These are phyloP conservation scores for Aspergillus carbonarius DNA, from an alignment of 2,329 filamentous ascomycete species.

Conservation along the genomic window DNA sequence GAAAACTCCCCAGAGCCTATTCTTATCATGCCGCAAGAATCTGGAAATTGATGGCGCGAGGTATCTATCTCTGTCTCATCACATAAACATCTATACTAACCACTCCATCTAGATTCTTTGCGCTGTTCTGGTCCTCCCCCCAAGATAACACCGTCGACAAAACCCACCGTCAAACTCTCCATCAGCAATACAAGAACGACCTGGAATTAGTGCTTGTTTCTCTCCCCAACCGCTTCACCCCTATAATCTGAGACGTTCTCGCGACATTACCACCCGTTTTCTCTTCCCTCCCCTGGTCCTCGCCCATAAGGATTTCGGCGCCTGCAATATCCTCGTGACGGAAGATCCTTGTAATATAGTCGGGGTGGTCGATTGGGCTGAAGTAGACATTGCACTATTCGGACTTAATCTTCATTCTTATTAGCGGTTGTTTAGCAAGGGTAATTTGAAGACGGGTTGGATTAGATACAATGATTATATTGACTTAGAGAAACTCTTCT, in stretches of 20 bases:
- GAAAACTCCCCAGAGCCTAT: constrained; percentile 37
- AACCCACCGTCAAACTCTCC: constrained; percentile 26
- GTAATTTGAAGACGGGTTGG: constrained; percentile 40
- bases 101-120: constrained; percentile 38
- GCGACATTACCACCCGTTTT: no score
- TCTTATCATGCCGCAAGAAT: constrained; percentile 35
- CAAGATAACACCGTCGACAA: constrained; percentile 24
- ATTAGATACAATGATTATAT: constrained; percentile 36
- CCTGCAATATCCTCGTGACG: constrained; percentile 44
- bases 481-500: constrained; percentile 32
- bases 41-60: constrained; percentile 37
- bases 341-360: constrained; percentile 36
- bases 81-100: no score
- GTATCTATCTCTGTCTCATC: constrained; percentile 13
- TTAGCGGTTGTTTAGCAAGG: constrained; percentile 32
- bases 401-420: constrained; percentile 41
- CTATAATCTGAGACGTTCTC: constrained; percentile 30
- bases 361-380: constrained; percentile 47
- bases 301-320: constrained; percentile 40
- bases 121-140: constrained; percentile 40
- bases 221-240: constrained; percentile 38
- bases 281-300: constrained; percentile 44
- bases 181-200: constrained; percentile 30
- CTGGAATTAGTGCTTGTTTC: constrained; percentile 32
- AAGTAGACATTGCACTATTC: constrained; percentile 44